Evolutionary conservation across 768 basidiomycete genomes (phyloP), one percentile per base, ranked within the genome.

Genomic region (Trametes cingulata): DNA sequence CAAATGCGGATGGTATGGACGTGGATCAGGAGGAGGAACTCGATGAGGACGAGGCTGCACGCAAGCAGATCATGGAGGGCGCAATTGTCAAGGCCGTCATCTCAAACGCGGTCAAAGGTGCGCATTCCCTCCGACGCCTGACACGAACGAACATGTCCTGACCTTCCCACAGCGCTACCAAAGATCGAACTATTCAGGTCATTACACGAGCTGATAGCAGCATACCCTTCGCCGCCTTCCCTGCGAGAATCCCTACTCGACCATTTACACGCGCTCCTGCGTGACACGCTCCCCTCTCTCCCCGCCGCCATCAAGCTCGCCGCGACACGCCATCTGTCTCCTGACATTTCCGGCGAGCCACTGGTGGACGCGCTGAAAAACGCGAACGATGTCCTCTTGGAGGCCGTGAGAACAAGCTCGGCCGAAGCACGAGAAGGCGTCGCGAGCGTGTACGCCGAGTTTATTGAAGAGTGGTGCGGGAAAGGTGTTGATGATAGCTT

Each of bases 41-140:
- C 15, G 78, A 76, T 39, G 81, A 82, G 48, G 77, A 77, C 33
- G 79, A 82, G 55, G 78, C 78, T 43, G 88, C 88, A 19, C 78
- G 89, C 51, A 77, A 77, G 67, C 82, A 82, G 42, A 85, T 94
- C 69, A 80, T 93, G 80, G 77, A 85, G 51, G 93, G 93, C 24
- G 90, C 82, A 3, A 91, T 93, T 66, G 89, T 91, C 39, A 85
- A 83, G 69, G 80, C 85, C 43, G 91, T 91, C n/a, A 83, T 94
- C 49, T 75, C 78, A 19, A 88, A 82, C 64, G 93, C 93, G 29
- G 82, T 79, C 12, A 79, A 88, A 83, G 90, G 93, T 87, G 70
- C 60, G 71, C 72, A 67, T 41, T 54, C 67, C 51, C 53, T 15
- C 62, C 61, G 17, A 62, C 55, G 19, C 60, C 24, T 24, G 48